Base-by-base conservation (phyloP, 208 protist genomes). In the Plasmodiophora brassicae region DNA sequence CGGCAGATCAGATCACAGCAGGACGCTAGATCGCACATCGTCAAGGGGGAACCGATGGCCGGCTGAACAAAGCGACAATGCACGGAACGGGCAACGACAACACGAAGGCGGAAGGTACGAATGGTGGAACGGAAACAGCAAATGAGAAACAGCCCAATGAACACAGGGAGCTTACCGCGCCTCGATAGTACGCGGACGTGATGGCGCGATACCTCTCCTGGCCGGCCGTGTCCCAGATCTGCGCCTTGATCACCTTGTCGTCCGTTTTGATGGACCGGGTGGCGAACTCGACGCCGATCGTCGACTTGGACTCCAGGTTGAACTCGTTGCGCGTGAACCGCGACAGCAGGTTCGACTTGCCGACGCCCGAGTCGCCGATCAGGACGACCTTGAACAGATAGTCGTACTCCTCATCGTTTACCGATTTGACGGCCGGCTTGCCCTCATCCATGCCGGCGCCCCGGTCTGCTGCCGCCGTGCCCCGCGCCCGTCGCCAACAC, bases 161-260 rank as follows among this genome's bases (percentile, higher is more conserved):
- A n/a, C 45, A 46, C 65, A 45, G 83, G 44, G 32, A 84, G 44
- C 98, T 97, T 60, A 98, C 97, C 14, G 98, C 97, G 46, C 97
- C 97, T 88, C 98, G 95, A 94, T 99, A 99, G 90, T 96, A 95
- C 85, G 95, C 95, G 83, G 89, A 93, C 0, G 97, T 99, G 93
- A 99, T 99, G 85, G 97, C 97, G 41, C 97, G 95, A 92, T 99
- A 99, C 45, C 98, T 93, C 93, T 99, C 98, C 93, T 99, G 98
- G 54, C 98, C 98, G 44, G 95, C 94, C 45, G 98, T 97, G 91
- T 98, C 97, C 95, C 97, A 99, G 93, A 99, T 98, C 92, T 99
- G 98, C 36, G 98, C 96, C 88, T 99, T 99, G 65, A 98, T 97
- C 53, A 96, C 96, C 84, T 97, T 97, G 78, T 94, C 95, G 84